Percentiles rank a stretch among this genome's conserved stretches.
Evolutionary conservation across 2,329 filamentous ascomycete genomes (phyloP).

Genomic region (Thelonectria olida): DNA sequence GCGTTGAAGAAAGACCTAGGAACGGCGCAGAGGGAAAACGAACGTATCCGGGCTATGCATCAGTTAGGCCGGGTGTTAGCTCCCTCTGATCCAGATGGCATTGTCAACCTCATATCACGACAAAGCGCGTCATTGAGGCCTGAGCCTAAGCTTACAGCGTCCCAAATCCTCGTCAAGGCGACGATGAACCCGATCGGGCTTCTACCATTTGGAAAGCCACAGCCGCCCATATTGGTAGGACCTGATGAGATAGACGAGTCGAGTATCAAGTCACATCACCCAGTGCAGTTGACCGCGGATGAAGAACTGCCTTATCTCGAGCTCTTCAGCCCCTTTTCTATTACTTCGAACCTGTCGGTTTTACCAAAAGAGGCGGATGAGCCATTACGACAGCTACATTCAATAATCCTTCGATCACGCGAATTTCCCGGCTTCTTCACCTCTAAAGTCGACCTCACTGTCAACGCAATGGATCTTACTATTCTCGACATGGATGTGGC

Average conservation of each 20-base stretch:
- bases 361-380: slow-evolving; percentile 48
- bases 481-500: slow-evolving; percentile 64
- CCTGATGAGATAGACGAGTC: slow-evolving; percentile 46
- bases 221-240: slow-evolving; percentile 34
- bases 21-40: slow-evolving; percentile 66
- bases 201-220: slow-evolving; percentile 58
- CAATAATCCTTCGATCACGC: slow-evolving; percentile 59
- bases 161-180: slow-evolving; percentile 56
- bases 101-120: slow-evolving; percentile 52
- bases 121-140: slow-evolving; percentile 50
- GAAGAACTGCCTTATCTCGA: slow-evolving; percentile 76
- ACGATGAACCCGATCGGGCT: slow-evolving; percentile 62
- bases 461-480: slow-evolving; percentile 61
- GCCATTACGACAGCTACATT: slow-evolving; percentile 61
- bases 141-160: slow-evolving; percentile 38
- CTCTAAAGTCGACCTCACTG: slow-evolving; percentile 65
- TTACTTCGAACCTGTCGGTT: slow-evolving; percentile 63
- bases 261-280: slow-evolving; percentile 69
- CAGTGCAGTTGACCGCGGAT: slow-evolving; percentile 66
- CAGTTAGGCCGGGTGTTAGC: slow-evolving; percentile 49
- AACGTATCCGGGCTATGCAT: slow-evolving; percentile 57
- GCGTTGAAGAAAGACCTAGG: slow-evolving; percentile 67
- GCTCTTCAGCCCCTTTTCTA: slow-evolving; percentile 74
- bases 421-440: slow-evolving; percentile 62
- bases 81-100: slow-evolving; percentile 46